Evolutionary conservation across 2,329 filamentous ascomycete species (phyloP).

Genomic region (Alternaria arbusti): DNA sequence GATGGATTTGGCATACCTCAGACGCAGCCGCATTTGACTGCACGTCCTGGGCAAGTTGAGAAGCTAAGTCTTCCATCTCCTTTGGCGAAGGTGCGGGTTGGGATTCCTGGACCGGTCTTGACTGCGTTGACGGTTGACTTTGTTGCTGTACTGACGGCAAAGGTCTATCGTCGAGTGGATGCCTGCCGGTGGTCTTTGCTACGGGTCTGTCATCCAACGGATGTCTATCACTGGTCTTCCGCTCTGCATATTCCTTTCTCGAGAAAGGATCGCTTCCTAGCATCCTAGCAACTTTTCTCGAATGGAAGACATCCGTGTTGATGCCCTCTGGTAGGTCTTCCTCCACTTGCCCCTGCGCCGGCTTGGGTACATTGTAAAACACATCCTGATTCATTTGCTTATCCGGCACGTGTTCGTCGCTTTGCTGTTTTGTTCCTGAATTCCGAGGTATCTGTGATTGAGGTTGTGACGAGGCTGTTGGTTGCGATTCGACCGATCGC

Average conservation of each 20-base stretch:
- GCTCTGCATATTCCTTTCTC: slow-evolving; percentile 41
- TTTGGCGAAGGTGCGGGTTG: slow-evolving; percentile 27
- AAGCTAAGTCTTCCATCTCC: slow-evolving; percentile 56
- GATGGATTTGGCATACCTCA: slow-evolving; percentile 29
- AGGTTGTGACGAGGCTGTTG: slow-evolving; percentile 60
- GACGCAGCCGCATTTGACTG: slow-evolving; percentile 35
- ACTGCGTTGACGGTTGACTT: slow-evolving; percentile 18
- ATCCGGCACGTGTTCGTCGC: slow-evolving; percentile 50
- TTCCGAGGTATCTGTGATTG: slow-evolving; percentile 62
- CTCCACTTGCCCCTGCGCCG: slow-evolving; percentile 42
- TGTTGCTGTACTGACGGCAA: slow-evolving; percentile 8
- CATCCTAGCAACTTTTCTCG: slow-evolving; percentile 62
- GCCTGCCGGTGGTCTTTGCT: slow-evolving; percentile 2
- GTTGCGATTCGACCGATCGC: slow-evolving; percentile 55
- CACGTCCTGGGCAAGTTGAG: slow-evolving; percentile 55
- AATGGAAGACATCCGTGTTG: slow-evolving; percentile 68
- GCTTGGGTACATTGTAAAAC: slow-evolving; percentile 44
- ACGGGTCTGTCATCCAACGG: slow-evolving; percentile 16
- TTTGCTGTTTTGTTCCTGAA: slow-evolving; percentile 55
- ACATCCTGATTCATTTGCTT: slow-evolving; percentile 62
- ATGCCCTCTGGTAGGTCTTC: slow-evolving; percentile 63
- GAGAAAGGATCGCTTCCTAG: slow-evolving; percentile 56
- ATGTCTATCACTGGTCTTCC: slow-evolving; percentile 32
- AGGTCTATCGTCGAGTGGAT: slow-evolving; percentile 19
- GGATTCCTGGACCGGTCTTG: slow-evolving; percentile 12